A percentile compares a stretch with the other conserved stretches of the same genome.
Evolutionary conservation across 2,329 filamentous ascomycete genomes (phyloP).

Genomic region (Chaetomiaceae sp.): DNA sequence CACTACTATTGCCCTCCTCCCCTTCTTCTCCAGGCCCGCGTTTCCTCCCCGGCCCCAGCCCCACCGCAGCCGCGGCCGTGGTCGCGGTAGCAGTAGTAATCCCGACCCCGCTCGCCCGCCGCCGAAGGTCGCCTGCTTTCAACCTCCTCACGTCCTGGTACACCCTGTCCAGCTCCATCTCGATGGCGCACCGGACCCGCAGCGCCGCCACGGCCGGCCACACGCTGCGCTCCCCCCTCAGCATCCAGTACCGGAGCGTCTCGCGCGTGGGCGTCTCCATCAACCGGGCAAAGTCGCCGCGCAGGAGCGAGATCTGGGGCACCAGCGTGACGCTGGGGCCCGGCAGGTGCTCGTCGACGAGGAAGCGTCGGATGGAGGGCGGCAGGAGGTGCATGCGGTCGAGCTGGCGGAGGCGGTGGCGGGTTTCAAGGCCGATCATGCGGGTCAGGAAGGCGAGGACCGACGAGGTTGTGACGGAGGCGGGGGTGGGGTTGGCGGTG

Average conservation of each 20-base stretch:
- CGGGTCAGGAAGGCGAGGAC: constrained; percentile 58
- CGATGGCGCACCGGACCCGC: constrained; percentile 75
- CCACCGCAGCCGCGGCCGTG: background rate
- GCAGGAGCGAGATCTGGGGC: constrained; percentile 66
- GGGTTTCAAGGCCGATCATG: constrained; percentile 69
- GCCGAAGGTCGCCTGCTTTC: constrained; percentile 41
- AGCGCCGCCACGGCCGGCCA: constrained; percentile 86
- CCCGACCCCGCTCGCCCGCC: constrained; percentile 21
- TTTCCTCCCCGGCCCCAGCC: background rate
- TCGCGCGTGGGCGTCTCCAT: constrained; percentile 78
- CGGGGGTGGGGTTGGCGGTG: no score
- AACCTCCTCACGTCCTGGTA: constrained; percentile 73
- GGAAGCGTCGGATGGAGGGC: constrained; percentile 63
- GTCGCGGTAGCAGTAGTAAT: no score
- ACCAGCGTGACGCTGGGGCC: constrained; percentile 76
- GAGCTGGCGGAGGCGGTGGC: constrained; percentile 75
- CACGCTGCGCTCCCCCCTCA: constrained; percentile 77
- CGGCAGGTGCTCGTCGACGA: constrained; percentile 78
- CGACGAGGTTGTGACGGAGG: no score
- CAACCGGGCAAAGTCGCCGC: constrained; percentile 71
- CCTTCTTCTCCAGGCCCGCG: background rate
- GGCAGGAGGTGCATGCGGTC: constrained; percentile 73
- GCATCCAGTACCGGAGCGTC: constrained; percentile 78
- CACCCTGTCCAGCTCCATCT: constrained; percentile 80
- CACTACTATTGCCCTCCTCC: background rate